phyloP scores from a whole-genome alignment of 306 rosid genomes.

The Hippophae tibetana region DNA sequence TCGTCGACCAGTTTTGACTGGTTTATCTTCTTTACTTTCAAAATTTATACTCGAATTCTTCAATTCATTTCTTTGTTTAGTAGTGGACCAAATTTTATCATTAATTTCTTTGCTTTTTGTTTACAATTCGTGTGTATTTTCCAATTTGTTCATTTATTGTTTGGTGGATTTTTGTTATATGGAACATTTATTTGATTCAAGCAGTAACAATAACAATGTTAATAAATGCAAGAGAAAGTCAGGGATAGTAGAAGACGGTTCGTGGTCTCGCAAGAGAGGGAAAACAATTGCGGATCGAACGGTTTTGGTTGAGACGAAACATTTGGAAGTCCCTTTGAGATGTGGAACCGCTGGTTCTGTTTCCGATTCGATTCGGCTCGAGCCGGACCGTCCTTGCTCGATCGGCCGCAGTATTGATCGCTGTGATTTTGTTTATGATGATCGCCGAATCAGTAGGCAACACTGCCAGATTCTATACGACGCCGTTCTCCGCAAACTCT shows the following conservation, averaged over 20 bases:
- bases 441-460: slow-evolving; percentile 51
- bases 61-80: too few species aligned
- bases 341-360: slow-evolving; percentile 16
- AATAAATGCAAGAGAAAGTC: not conserved
- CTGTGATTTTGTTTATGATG: slow-evolving; percentile 39
- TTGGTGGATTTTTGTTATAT: not conserved
- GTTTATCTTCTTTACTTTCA: too few species aligned
- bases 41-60: too few species aligned
- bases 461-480: slow-evolving; percentile 61
- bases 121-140: too few species aligned
- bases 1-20: too few species aligned
- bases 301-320: slow-evolving; percentile 27
- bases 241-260: not conserved
- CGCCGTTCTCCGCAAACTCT: slow-evolving; percentile 39
- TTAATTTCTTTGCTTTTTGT: too few species aligned
- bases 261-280: not conserved
- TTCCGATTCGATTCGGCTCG: slow-evolving; percentile 27
- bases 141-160: too few species aligned
- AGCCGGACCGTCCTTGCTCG: slow-evolving; percentile 32
- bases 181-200: not conserved
- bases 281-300: not conserved
- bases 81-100: too few species aligned
- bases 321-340: slow-evolving; percentile 36
- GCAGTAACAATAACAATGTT: not conserved
- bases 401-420: slow-evolving; percentile 41